Base-by-base conservation (phyloP, 306 rosid species). In the Ziziphus jujuba region DNA sequence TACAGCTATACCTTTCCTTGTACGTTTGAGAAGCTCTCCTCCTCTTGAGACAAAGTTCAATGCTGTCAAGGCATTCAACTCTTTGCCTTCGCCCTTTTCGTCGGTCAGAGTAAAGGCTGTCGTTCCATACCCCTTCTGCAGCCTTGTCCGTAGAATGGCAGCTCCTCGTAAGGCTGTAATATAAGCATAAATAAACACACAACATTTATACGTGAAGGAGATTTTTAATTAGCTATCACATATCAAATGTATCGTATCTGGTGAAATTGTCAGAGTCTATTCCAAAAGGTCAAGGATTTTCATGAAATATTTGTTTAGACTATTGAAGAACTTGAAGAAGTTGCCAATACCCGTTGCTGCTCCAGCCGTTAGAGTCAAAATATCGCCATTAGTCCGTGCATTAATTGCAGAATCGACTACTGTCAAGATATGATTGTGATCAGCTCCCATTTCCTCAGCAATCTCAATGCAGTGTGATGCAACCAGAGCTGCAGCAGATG, bases 401-500 rank as follows among this genome's bases (percentile, higher is more conserved):
- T 79, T 90, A 63, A 93, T 85, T 43, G 98, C 96, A 63, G 98
- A 93, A 80, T 82, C 75, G 14, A 93, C 91, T 10, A 75, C 91
- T 3, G 90, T 71, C 71, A 82, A 36, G 65, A 90, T 86, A 59
- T 88, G 91, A 31, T 86, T 88, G 2, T 81, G 91, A 50, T 85
- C 89, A 24, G 98, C 98, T 66, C 98, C 98, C 97, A 90, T 87
- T 56, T 90, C 96, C 84, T 88, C 97, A 34, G 97, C 97, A 77
- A 93, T 83, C 83, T 90, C 98, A 45, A 93, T 93, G 87, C 98
- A 93, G 72, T 89, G 96, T 6, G 98, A 92, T 56, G 98, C 98
- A 38, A 93, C 98, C 25, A 93, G 74, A 54, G 93, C 91, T 21
- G 98, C 96, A 23, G 98, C 98, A 25, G 98, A 90, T 38, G 97